Conservation (phyloP, 768 basidiomycete genomes). For the Punctularia strigosozonata region DNA sequence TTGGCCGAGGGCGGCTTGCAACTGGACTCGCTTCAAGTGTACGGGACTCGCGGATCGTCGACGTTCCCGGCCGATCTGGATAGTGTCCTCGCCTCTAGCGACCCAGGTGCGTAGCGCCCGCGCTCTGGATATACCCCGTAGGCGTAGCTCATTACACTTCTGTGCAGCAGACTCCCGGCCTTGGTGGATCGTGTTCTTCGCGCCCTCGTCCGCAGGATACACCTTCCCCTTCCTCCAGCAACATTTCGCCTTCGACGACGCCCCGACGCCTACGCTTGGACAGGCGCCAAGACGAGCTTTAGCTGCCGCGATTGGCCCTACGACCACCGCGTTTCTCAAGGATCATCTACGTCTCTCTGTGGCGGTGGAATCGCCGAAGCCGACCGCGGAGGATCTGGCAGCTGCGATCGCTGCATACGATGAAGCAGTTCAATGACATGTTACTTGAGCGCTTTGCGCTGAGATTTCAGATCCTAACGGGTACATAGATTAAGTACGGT, state of each 20-base stretch:
- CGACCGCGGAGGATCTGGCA: constrained; percentile 41
- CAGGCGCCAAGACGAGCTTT: not conserved
- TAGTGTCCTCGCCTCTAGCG: constrained; percentile 16
- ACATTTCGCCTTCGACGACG: constrained; percentile 29
- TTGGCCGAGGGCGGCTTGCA: constrained; percentile 32
- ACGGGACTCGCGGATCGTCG: constrained; percentile 49
- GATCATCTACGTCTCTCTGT: constrained; percentile 36
- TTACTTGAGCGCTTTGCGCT: too few species aligned
- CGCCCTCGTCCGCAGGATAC: constrained; percentile 57
- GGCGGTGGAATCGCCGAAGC: constrained; percentile 41
- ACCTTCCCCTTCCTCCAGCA: constrained; percentile 37
- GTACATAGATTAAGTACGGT: too few species aligned
- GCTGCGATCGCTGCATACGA: constrained; percentile 14
- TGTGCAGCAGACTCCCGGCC: not conserved
- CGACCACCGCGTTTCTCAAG: constrained; percentile 41
- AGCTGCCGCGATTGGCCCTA: constrained; percentile 55
- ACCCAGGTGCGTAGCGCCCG: too few species aligned
- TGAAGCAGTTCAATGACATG: too few species aligned
- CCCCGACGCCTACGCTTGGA: constrained; percentile 2
- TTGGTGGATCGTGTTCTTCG: constrained; percentile 72
- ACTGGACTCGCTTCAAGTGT: constrained; percentile 50
- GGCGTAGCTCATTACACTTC: constrained; percentile 1
- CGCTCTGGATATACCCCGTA: not conserved
- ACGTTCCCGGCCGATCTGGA: constrained; percentile 35
- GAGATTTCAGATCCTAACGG: too few species aligned